phyloP scores from a whole-genome alignment of 2,329 filamentous ascomycete species.

The Chaetomiaceae sp. region DNA sequence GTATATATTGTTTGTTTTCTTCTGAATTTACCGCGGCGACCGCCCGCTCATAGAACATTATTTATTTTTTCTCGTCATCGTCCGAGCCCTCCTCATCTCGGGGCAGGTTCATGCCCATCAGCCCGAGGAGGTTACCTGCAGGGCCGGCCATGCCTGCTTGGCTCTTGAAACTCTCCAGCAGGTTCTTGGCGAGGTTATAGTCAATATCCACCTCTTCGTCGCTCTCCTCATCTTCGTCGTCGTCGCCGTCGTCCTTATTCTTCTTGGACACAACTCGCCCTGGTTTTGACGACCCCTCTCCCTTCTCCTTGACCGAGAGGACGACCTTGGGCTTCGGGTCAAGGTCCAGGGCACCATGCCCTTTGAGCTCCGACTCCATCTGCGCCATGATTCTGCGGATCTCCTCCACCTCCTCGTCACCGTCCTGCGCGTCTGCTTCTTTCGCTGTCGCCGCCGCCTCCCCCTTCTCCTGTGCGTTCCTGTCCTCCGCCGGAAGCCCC shows the following conservation, averaged over 20 bases:
- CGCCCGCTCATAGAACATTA: neutral
- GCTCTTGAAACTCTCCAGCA: conserved; percentile 88
- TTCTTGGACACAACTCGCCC: conserved; percentile 15
- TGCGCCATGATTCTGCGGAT: conserved; percentile 62
- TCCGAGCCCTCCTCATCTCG: conserved; percentile 64
- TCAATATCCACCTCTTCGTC: conserved; percentile 69
- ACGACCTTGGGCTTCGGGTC: conserved; percentile 35
- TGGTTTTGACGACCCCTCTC: conserved; percentile 15
- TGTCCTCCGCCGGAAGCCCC: conserved; percentile 50
- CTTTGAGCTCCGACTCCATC: conserved; percentile 69
- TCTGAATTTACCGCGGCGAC: neutral
- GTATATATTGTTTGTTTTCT: too few relatives aligned
- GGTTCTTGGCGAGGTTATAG: conserved; percentile 82
- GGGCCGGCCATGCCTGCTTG: conserved; percentile 84
- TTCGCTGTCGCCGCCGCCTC: conserved; percentile 23
- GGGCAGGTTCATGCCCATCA: conserved; percentile 80
- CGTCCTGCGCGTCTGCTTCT: conserved; percentile 42
- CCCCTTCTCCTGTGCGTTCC: conserved; percentile 2
- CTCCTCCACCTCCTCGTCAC: conserved; percentile 52
- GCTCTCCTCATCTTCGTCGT: too few relatives aligned
- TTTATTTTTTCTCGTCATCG: conserved; percentile 17
- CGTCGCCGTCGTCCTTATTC: conserved; percentile 28
- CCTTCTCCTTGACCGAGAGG: conserved; percentile 28
- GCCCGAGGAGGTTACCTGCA: conserved; percentile 76
- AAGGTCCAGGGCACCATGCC: conserved; percentile 60